Conservation (phyloP, 805 yeast genomes). For the Saturnispora besseyi region DNA sequence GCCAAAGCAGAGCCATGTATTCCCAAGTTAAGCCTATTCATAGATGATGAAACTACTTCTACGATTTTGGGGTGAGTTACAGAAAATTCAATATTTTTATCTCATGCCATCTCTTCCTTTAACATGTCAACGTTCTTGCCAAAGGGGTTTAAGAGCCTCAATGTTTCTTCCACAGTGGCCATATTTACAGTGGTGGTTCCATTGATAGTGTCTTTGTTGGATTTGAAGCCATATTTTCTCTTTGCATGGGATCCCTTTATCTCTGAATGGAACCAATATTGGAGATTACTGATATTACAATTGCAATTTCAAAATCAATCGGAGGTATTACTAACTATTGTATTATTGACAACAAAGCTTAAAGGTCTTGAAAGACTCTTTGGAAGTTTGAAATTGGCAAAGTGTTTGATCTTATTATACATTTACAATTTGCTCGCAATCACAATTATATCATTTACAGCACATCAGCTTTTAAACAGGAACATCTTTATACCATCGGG, state of each 20-base stretch:
- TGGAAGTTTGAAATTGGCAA: slow-evolving; percentile 47
- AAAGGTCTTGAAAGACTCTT: slow-evolving; percentile 49
- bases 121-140: slow-evolving; percentile 25
- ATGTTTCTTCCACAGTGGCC: slow-evolving; percentile 34
- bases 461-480: slow-evolving; percentile 26
- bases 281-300: slow-evolving; percentile 45
- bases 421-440: slow-evolving; percentile 39
- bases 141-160: slow-evolving; percentile 27
- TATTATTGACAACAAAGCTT: slow-evolving; percentile 41
- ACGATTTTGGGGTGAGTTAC: neutral
- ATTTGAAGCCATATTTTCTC: slow-evolving; percentile 34
- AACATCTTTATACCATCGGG: slow-evolving; percentile 39
- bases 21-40: neutral
- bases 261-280: slow-evolving; percentile 45
- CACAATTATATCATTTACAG: slow-evolving; percentile 25
- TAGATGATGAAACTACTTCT: neutral
- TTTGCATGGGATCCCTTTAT: slow-evolving; percentile 47
- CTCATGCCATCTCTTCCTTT: neutral
- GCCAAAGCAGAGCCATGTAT: neutral
- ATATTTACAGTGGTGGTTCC: slow-evolving; percentile 30
- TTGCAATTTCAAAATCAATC: slow-evolving; percentile 49
- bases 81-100: neutral
- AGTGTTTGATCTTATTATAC: slow-evolving; percentile 35
- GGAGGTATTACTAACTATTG: slow-evolving; percentile 39
- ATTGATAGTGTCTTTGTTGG: slow-evolving; percentile 34